These are phyloP conservation scores for Diaporthe longicolla DNA, from an alignment of 2,329 filamentous ascomycete species.

Conservation along the genomic window DNA sequence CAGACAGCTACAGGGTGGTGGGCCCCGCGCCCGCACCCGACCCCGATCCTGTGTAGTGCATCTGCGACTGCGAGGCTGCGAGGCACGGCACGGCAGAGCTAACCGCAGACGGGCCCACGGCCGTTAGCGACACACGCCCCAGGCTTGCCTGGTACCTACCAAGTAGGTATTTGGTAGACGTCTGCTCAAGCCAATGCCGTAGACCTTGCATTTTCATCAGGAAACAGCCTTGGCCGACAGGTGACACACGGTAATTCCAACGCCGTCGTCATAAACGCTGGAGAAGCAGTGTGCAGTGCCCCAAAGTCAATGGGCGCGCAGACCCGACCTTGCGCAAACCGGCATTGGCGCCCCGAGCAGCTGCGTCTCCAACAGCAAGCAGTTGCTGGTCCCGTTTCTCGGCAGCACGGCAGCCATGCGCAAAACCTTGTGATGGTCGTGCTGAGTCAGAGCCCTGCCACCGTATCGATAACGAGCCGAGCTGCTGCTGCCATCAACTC, in stretches of 20 bases:
- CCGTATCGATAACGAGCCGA: conserved; percentile 19
- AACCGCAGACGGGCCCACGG: conserved; percentile 11
- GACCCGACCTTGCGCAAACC: conserved; percentile 30
- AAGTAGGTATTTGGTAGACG: no score
- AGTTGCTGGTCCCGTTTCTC: neutral
- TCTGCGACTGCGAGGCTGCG: conserved; percentile 19
- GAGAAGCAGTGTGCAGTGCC: conserved; percentile 8
- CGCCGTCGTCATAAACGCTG: neutral
- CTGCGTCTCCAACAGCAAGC: conserved; percentile 7
- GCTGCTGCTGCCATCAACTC: neutral
- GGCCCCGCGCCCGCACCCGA: conserved; percentile 32
- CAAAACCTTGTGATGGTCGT: conserved; percentile 9
- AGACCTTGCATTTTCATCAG: neutral
- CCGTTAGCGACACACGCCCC: neutral
- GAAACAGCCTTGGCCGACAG: neutral
- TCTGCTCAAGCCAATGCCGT: neutral
- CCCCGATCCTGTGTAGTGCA: neutral
- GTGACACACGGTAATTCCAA: neutral
- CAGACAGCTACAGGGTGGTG: neutral
- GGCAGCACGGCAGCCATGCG: neutral
- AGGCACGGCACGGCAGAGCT: conserved; percentile 21
- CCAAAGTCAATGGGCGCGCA: conserved; percentile 33
- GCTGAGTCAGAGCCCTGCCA: conserved; percentile 19
- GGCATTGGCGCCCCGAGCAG: conserved; percentile 21
- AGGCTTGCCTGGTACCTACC: no score